These are phyloP conservation scores for Alternaria ethzedia DNA, from an alignment of 2,329 filamentous ascomycete species.

Conservation along the genomic window DNA sequence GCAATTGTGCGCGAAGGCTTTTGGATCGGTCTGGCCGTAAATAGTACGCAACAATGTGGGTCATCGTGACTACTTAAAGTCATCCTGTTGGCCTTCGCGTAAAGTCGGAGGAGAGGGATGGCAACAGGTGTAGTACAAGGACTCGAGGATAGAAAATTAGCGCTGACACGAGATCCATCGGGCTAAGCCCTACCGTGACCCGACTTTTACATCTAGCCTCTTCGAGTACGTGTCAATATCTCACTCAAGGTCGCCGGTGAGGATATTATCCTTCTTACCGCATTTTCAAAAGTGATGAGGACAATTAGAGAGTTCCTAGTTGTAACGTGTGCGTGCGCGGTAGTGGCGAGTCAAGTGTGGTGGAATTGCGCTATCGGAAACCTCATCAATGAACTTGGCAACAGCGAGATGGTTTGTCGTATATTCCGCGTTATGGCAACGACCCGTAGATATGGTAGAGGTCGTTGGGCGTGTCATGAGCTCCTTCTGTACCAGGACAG, in stretches of 20 bases:
- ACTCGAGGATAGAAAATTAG: not conserved
- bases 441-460: not conserved
- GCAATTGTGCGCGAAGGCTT: not conserved
- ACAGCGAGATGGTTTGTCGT: not conserved
- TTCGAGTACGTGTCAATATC: not conserved
- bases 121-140: not conserved
- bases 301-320: not conserved
- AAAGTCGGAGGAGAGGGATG: not conserved
- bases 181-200: not conserved
- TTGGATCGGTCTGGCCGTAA: not conserved
- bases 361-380: not conserved
- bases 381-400: not conserved
- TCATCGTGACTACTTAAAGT: not conserved
- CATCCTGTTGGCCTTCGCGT: not conserved
- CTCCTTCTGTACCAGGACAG: not conserved
- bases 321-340: not conserved
- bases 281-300: not conserved
- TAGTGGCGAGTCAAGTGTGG: not conserved
- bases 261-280: not conserved
- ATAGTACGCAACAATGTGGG: not conserved
- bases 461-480: not conserved
- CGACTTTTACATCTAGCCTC: not conserved
- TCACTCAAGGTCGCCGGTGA: not conserved
- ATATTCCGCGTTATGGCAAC: not conserved
- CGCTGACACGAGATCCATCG: not conserved